These are phyloP conservation scores for Entomortierella parvispora DNA, from an alignment of 192 early-diverging fungal species.

Conservation along the genomic window DNA sequence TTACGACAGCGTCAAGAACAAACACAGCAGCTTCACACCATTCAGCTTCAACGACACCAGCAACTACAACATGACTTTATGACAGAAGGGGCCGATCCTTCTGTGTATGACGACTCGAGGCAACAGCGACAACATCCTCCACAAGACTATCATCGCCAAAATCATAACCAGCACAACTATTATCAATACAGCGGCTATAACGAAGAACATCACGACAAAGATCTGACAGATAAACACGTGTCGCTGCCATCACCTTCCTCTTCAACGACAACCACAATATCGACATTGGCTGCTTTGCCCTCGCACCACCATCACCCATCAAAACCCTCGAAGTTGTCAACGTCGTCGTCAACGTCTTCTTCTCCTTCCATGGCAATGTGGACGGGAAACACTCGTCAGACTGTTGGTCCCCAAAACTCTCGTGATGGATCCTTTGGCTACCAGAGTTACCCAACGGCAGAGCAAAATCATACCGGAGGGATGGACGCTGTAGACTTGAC, in stretches of 20 bases:
- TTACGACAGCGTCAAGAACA: slow-evolving; percentile 8
- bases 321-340: too few species aligned
- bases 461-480: not conserved
- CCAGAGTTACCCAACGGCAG: not conserved
- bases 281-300: not conserved
- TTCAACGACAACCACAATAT: slow-evolving; percentile 8
- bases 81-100: not conserved
- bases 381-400: slow-evolving; percentile 1
- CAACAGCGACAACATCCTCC: not conserved
- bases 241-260: not conserved
- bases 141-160: not conserved
- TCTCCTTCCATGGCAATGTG: not conserved
- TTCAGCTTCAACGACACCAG: slow-evolving; percentile 8
- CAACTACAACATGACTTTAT: not conserved
- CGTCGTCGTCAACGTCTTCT: too few species aligned
- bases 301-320: too few species aligned
- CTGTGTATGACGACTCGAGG: not conserved
- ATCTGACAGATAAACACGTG: slow-evolving; percentile 3
- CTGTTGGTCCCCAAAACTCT: not conserved
- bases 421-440: not conserved
- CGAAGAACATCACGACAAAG: slow-evolving; percentile 8
- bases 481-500: not conserved
- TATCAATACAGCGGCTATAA: not conserved
- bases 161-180: too few species aligned
- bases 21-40: slow-evolving; percentile 7